A percentile compares a stretch with the other conserved stretches of the same genome.
Conservation (phyloP, 1,284 basidiomycete genomes). For the Tausonia pullulans region DNA sequence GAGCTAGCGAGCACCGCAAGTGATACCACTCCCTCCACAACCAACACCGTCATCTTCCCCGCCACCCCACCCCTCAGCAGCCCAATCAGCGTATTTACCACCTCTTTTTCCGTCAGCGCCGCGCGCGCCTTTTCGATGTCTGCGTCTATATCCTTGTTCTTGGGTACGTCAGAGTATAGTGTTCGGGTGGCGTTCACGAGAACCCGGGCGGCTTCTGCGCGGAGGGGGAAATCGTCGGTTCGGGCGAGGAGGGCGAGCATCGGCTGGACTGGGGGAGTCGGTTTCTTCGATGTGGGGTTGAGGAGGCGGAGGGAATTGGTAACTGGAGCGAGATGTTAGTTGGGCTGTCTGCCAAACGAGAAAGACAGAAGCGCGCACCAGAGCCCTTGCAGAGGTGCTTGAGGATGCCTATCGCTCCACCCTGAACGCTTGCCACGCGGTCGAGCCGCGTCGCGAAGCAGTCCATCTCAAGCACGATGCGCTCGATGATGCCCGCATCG, state of each 20-base stretch:
- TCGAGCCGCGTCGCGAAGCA: conserved; percentile 62
- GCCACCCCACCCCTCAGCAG: neutral
- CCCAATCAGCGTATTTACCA: neutral
- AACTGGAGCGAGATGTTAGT: conserved; percentile 36
- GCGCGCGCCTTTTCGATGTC: neutral
- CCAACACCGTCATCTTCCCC: neutral
- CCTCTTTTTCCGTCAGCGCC: neutral
- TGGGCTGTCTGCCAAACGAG: neutral
- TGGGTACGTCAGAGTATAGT: conserved; percentile 41
- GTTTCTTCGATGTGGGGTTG: conserved; percentile 38
- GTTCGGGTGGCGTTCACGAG: conserved; percentile 66
- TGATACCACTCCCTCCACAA: conserved; percentile 6
- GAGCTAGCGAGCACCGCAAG: conserved; percentile 9
- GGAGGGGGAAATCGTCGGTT: conserved; percentile 68
- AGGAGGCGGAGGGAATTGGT: conserved; percentile 44
- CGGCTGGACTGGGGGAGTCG: conserved; percentile 42
- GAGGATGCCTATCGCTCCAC: conserved; percentile 71
- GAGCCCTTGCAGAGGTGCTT: conserved; percentile 75
- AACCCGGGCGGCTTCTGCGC: conserved; percentile 79
- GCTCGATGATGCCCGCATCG: conserved; percentile 52
- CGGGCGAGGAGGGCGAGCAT: conserved; percentile 64
- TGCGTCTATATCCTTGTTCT: neutral
- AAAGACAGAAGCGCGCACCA: conserved; percentile 40
- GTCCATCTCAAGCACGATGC: conserved; percentile 48
- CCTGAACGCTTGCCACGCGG: conserved; percentile 72